Evolutionary conservation across 225 moss, liverwort and hornwort species (phyloP).

Genomic region (Physcomitrium patens): DNA sequence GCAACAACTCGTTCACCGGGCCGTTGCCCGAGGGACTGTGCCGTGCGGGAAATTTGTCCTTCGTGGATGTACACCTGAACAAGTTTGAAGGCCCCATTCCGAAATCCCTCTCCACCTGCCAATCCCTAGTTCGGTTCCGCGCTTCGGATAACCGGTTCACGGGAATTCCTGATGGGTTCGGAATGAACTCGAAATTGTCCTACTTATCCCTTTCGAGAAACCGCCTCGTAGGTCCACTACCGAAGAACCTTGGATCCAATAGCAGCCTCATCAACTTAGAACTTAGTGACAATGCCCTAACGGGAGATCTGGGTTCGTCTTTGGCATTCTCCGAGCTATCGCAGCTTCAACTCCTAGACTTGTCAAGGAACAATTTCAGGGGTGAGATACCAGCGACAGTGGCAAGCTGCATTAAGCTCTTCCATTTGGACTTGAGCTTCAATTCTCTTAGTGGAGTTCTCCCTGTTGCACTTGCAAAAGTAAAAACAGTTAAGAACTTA

Average conservation of each 20-base stretch:
- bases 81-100: constrained; percentile 39
- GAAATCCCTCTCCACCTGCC: constrained; percentile 17
- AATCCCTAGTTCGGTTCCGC: constrained; percentile 13
- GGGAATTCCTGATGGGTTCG: constrained; percentile 23
- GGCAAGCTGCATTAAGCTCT: constrained; percentile 23
- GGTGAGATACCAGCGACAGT: constrained; percentile 30
- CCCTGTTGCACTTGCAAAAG: constrained; percentile 27
- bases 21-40: constrained; percentile 25
- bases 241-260: constrained; percentile 15
- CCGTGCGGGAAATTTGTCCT: constrained; percentile 16
- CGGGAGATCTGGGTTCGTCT: constrained; percentile 12
- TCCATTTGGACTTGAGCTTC: constrained; percentile 19
- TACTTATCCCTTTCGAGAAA: constrained; percentile 25
- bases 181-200: neutral
- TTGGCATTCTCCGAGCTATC: constrained; percentile 22
- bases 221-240: constrained; percentile 21
- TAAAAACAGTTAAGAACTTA: constrained; percentile 16
- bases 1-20: constrained; percentile 36
- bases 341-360: constrained; percentile 22
- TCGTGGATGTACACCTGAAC: constrained; percentile 30
- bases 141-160: constrained; percentile 24
- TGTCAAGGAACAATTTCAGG: constrained; percentile 22
- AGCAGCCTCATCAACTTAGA: constrained; percentile 28
- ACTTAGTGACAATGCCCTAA: constrained; percentile 18
- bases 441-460: constrained; percentile 22